Percentiles rank a stretch among this genome's conserved stretches.
Conservation (phyloP, 805 yeast genomes). For the Kazachstania kunashirensis region DNA sequence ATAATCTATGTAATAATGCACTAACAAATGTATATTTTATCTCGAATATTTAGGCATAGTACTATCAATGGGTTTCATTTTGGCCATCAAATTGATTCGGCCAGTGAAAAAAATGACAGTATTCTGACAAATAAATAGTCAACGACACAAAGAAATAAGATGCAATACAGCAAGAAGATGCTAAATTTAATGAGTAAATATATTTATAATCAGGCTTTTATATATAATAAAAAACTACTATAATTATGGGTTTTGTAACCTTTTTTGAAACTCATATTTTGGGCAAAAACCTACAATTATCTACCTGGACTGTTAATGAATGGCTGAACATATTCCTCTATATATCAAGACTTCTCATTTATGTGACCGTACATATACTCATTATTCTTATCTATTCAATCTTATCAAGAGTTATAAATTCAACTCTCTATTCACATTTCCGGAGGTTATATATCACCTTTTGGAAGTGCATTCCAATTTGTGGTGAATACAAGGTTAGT, state of each 20-base stretch:
- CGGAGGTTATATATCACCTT: constrained; percentile 6
- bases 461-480: constrained; percentile 13
- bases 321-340: constrained; percentile 4
- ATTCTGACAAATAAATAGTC: no score
- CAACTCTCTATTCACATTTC: not conserved
- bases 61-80: no score
- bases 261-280: constrained; percentile 19
- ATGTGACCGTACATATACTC: not conserved
- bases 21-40: no score
- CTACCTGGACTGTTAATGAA: constrained; percentile 8
- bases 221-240: no score
- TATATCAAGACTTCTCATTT: not conserved
- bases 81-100: no score
- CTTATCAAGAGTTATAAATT: not conserved
- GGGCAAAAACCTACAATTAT: constrained; percentile 12
- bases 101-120: no score
- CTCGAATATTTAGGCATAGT: no score
- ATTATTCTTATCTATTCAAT: not conserved
- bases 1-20: no score
- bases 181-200: no score
- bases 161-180: no score
- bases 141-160: no score
- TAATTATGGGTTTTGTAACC: constrained; percentile 6
- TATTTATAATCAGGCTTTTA: no score
- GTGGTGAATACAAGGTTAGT: constrained; percentile 11